These are phyloP conservation scores for Adansonia gregorii DNA, from an alignment of 441 rosid species.

Conservation along the genomic window DNA sequence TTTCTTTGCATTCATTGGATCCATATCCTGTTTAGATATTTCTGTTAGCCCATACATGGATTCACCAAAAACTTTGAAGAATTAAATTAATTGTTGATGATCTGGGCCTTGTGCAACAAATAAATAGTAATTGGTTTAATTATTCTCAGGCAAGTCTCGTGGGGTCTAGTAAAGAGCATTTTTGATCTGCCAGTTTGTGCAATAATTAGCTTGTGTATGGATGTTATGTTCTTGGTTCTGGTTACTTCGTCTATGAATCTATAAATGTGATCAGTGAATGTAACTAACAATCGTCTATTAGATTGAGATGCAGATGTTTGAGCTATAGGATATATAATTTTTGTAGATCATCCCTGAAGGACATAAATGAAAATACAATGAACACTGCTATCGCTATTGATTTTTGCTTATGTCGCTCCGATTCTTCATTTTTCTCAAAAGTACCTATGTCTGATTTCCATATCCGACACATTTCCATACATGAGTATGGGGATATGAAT, in stretches of 20 bases:
- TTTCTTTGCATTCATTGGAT: background rate
- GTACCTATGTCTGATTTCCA: no score
- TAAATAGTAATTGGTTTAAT: conserved; percentile 3
- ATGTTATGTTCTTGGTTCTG: background rate
- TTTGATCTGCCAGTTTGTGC: background rate
- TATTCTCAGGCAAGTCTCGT: background rate
- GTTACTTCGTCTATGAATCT: background rate
- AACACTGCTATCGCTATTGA: background rate
- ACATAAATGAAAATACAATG: background rate
- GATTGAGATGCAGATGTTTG: background rate
- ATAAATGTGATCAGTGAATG: conserved; percentile 5
- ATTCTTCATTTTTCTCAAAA: no score
- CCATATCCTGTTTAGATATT: background rate
- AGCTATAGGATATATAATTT: background rate
- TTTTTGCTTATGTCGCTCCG: no score
- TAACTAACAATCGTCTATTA: background rate
- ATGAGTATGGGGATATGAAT: no score
- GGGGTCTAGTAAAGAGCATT: background rate
- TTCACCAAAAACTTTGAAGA: background rate
- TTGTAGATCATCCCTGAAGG: background rate
- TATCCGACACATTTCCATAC: no score
- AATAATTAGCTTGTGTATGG: background rate
- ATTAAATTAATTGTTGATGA: background rate
- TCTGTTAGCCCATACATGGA: background rate
- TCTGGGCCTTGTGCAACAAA: background rate